These are phyloP conservation scores for Coccomyxa subellipsoidea DNA, from an alignment of 163 green algal species.

Conservation along the genomic window DNA sequence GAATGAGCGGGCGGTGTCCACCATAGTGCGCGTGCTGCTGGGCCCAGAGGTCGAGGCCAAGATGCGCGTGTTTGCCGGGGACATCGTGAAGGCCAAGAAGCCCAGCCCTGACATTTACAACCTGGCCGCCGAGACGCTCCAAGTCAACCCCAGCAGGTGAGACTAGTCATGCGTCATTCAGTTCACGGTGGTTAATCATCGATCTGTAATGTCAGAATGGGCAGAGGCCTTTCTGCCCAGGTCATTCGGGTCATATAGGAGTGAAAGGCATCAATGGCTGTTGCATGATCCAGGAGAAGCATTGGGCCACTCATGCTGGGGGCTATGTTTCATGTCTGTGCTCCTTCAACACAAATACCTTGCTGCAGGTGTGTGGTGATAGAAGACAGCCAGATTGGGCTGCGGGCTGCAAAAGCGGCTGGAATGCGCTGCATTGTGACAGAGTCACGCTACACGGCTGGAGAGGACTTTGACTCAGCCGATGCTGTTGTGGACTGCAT, in stretches of 20 bases:
- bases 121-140: conserved; percentile 72
- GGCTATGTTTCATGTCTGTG: too few relatives aligned
- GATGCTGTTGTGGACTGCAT: conserved; percentile 86
- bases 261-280: background rate
- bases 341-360: too few relatives aligned
- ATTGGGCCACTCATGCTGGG: too few relatives aligned
- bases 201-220: too few relatives aligned
- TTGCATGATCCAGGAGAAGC: background rate
- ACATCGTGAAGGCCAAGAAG: conserved; percentile 98
- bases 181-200: too few relatives aligned
- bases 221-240: background rate
- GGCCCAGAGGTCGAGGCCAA: conserved; percentile 56
- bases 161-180: too few relatives aligned
- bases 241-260: background rate
- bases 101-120: conserved; percentile 91
- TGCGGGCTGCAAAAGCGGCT: conserved; percentile 86
- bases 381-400: conserved; percentile 93
- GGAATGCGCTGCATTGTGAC: conserved; percentile 97
- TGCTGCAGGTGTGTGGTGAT: conserved; percentile 87
- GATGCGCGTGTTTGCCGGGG: conserved; percentile 68
- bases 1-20: conserved; percentile 92
- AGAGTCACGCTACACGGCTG: conserved; percentile 87
- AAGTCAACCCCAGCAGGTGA: conserved; percentile 60
- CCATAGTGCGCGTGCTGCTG: conserved; percentile 91
- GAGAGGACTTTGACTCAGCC: conserved; percentile 84